These are phyloP conservation scores for Magnolia changhungtana DNA, from an alignment of 164 flowering plant species.

Conservation along the genomic window DNA sequence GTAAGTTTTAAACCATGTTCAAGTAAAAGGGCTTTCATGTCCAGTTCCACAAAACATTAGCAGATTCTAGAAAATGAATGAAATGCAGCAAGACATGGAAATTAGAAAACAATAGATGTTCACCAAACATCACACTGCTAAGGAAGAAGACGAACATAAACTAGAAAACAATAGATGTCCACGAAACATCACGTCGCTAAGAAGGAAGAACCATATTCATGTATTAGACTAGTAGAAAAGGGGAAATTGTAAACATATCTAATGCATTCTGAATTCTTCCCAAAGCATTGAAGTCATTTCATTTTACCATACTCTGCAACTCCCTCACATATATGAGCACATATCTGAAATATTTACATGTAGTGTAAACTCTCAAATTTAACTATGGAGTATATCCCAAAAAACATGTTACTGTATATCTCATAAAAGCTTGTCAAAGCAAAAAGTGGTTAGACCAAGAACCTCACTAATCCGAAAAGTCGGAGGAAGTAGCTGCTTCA, in stretches of 20 bases:
- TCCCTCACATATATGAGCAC: not conserved
- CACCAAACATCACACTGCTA: not conserved
- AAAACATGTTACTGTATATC: not conserved
- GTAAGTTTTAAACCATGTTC: too few relatives aligned
- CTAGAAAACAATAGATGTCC: not conserved
- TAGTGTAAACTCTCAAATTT: not conserved
- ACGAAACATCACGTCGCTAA: not conserved
- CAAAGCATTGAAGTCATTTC: not conserved
- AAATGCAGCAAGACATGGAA: not conserved
- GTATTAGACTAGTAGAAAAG: not conserved
- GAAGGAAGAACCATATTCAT: not conserved
- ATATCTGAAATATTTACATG: not conserved
- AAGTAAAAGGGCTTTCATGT: too few relatives aligned
- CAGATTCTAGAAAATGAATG: too few relatives aligned
- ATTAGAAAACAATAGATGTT: not conserved
- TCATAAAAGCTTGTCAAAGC: not conserved
- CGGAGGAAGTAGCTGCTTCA: not conserved
- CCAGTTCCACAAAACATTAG: too few relatives aligned
- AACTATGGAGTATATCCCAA: not conserved
- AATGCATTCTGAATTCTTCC: not conserved
- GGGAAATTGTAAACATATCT: not conserved
- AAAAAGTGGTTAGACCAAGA: not conserved
- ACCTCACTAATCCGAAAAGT: not conserved
- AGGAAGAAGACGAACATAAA: not conserved
- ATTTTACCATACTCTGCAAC: not conserved